These are phyloP conservation scores for Haplosporangium sp. DNA, from an alignment of 371 early-diverging fungal genomes.

Conservation along the genomic window DNA sequence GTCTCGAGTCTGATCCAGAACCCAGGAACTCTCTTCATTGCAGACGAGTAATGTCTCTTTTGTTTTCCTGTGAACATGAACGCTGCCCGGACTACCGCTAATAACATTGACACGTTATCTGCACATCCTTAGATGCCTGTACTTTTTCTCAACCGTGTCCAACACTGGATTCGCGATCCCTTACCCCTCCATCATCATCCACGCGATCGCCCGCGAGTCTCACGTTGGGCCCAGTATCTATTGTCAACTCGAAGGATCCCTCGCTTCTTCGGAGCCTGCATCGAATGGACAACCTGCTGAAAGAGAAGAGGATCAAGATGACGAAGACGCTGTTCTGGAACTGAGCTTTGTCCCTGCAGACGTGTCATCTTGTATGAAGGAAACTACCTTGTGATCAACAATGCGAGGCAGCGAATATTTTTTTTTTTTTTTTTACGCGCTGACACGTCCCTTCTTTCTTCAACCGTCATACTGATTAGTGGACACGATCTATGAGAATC, in stretches of 20 bases:
- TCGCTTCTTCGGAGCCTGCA: slow-evolving; percentile 39
- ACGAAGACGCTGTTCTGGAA: slow-evolving; percentile 68
- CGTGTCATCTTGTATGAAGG: slow-evolving; percentile 61
- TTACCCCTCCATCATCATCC: slow-evolving; percentile 82
- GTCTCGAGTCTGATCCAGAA: slow-evolving; percentile 40
- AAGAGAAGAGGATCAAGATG: slow-evolving; percentile 64
- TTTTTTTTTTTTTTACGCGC: background rate
- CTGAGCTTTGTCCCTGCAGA: slow-evolving; percentile 76
- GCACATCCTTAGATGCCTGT: slow-evolving; percentile 46
- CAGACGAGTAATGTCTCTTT: slow-evolving; percentile 33
- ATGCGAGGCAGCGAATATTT: background rate
- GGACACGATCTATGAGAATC: slow-evolving; percentile 76
- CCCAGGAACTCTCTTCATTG: slow-evolving; percentile 49
- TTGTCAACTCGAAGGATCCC: slow-evolving; percentile 73
- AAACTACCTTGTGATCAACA: background rate
- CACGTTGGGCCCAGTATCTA: slow-evolving; percentile 74
- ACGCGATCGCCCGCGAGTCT: slow-evolving; percentile 79
- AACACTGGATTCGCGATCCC: slow-evolving; percentile 72
- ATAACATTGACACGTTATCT: background rate
- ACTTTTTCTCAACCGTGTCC: slow-evolving; percentile 62
- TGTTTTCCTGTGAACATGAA: background rate
- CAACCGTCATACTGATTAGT: slow-evolving; percentile 57
- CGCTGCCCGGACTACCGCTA: background rate
- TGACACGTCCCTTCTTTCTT: background rate
- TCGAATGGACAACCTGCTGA: slow-evolving; percentile 32